A percentile compares a stretch with the other conserved stretches of the same genome.
These are phyloP conservation scores for Eutrema salsugineum DNA, from an alignment of 441 rosid species.

Conservation along the genomic window DNA sequence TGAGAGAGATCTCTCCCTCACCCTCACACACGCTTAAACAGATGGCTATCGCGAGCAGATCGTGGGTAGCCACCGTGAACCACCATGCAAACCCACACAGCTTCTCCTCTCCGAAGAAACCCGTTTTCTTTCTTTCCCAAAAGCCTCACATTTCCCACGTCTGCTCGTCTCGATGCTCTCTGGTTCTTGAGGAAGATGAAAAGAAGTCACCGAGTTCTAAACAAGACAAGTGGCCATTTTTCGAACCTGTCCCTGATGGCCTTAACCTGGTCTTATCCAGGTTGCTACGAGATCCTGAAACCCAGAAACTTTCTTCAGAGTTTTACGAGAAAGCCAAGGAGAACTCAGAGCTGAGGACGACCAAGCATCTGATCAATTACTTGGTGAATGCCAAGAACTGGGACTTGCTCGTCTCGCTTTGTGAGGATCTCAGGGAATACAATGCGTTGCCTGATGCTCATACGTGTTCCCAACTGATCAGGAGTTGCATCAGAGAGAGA, in stretches of 20 bases:
- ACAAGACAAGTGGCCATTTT: constrained; percentile 26
- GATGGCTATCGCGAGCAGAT: constrained; percentile 47
- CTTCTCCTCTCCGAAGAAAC: constrained; percentile 31
- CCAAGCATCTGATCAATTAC: constrained; percentile 58
- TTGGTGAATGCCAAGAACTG: constrained; percentile 54
- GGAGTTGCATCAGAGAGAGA: constrained; percentile 50
- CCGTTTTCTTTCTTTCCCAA: constrained; percentile 31
- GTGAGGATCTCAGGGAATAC: constrained; percentile 47
- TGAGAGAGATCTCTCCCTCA: neutral
- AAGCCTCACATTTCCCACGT: constrained; percentile 26
- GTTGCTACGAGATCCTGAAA: constrained; percentile 46
- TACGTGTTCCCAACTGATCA: constrained; percentile 57
- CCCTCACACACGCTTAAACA: neutral
- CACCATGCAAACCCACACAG: constrained; percentile 35
- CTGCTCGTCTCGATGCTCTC: constrained; percentile 44
- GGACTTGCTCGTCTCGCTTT: constrained; percentile 49
- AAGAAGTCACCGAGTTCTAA: constrained; percentile 32
- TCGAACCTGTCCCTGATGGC: constrained; percentile 29
- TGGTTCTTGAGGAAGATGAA: constrained; percentile 45
- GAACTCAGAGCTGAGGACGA: constrained; percentile 41
- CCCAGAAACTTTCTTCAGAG: constrained; percentile 42
- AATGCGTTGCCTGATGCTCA: constrained; percentile 52
- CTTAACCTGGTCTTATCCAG: constrained; percentile 47
- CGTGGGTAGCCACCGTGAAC: constrained; percentile 53
- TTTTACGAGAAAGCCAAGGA: constrained; percentile 61